Conservation (phyloP, 2,329 filamentous ascomycete species). For the Tolypocladium nubicola region DNA sequence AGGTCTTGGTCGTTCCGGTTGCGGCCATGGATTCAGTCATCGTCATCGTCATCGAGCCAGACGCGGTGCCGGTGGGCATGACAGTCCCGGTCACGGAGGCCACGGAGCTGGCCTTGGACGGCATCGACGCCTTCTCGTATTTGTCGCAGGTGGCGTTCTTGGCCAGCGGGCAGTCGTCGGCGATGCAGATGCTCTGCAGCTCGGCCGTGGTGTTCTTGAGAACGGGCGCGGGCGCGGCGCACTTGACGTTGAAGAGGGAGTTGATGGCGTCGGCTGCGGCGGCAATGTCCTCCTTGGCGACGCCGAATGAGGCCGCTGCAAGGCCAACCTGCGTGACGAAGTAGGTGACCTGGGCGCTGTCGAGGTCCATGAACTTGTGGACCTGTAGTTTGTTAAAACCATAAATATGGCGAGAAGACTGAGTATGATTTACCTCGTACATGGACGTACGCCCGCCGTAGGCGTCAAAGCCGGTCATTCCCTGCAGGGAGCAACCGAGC, state of each 20-base stretch:
- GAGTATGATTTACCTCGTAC: slow-evolving; percentile 20
- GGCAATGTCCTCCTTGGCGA: slow-evolving; percentile 39
- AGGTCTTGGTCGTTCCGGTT: neutral
- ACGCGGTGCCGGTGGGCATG: slow-evolving; percentile 3
- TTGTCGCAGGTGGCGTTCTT: slow-evolving; percentile 31
- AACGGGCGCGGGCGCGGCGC: slow-evolving; percentile 32
- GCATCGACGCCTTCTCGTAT: slow-evolving; percentile 24
- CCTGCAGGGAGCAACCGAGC: slow-evolving; percentile 42
- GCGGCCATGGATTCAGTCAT: slow-evolving; percentile 3
- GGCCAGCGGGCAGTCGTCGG: slow-evolving; percentile 34
- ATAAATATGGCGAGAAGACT: slow-evolving; percentile 4
- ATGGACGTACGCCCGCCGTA: slow-evolving; percentile 36
- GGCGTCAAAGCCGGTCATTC: slow-evolving; percentile 34
- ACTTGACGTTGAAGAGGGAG: slow-evolving; percentile 39
- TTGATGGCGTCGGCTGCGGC: slow-evolving; percentile 37
- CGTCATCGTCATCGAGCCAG: slow-evolving; percentile 4
- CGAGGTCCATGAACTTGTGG: slow-evolving; percentile 51
- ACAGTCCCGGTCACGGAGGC: slow-evolving; percentile 8
- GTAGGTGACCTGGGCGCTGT: slow-evolving; percentile 40
- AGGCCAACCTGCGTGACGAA: slow-evolving; percentile 49
- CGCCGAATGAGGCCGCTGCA: slow-evolving; percentile 47
- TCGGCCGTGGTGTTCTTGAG: slow-evolving; percentile 33
- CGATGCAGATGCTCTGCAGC: slow-evolving; percentile 46
- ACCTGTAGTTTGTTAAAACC: slow-evolving; percentile 13
- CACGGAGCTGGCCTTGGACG: slow-evolving; percentile 8